phyloP scores from a whole-genome alignment of 2,329 filamentous ascomycete genomes.

The Aspergillus versicolor region DNA sequence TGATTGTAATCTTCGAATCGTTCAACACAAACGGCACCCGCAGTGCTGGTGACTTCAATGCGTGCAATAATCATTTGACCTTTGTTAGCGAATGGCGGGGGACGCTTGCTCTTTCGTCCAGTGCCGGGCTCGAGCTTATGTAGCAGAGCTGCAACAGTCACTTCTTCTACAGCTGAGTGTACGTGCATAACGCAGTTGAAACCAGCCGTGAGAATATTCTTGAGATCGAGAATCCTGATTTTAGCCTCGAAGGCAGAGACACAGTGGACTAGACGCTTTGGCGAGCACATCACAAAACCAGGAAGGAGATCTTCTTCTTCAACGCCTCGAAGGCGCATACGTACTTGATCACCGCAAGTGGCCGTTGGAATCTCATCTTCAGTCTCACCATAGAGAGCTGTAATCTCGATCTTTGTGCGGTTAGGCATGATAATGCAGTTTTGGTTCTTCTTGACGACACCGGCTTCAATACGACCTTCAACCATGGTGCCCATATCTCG shows the following conservation, averaged over 20 bases:
- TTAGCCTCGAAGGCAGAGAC: slow-evolving; percentile 91
- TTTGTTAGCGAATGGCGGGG: slow-evolving; percentile 83
- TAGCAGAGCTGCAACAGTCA: slow-evolving; percentile 82
- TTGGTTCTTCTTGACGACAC: slow-evolving; percentile 87
- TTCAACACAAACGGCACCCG: slow-evolving; percentile 87
- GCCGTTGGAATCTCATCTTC: slow-evolving; percentile 84
- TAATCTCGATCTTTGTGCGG: slow-evolving; percentile 73
- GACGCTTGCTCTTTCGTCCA: slow-evolving; percentile 84
- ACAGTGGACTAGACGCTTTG: slow-evolving; percentile 88
- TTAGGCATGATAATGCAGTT: slow-evolving; percentile 94
- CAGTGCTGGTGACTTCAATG: slow-evolving; percentile 80
- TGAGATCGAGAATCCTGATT: slow-evolving; percentile 91
- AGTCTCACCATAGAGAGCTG: slow-evolving; percentile 89
- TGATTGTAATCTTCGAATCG: slow-evolving; percentile 95
- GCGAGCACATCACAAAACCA: slow-evolving; percentile 93
- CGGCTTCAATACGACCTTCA: slow-evolving; percentile 95
- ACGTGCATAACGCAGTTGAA: slow-evolving; percentile 99
- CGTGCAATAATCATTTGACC: slow-evolving; percentile 86
- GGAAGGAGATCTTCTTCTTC: slow-evolving; percentile 97
- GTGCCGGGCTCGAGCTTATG: slow-evolving; percentile 97
- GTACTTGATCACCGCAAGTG: slow-evolving; percentile 92
- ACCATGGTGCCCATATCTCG: slow-evolving; percentile 96
- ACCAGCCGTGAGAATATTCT: slow-evolving; percentile 87
- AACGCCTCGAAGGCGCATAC: slow-evolving; percentile 85
- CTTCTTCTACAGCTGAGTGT: slow-evolving; percentile 95